Percentiles rank a stretch among this genome's conserved stretches.
Evolutionary conservation across 108 stramenopile genomes (phyloP).

Genomic region (Aureococcus anophagefferens): DNA sequence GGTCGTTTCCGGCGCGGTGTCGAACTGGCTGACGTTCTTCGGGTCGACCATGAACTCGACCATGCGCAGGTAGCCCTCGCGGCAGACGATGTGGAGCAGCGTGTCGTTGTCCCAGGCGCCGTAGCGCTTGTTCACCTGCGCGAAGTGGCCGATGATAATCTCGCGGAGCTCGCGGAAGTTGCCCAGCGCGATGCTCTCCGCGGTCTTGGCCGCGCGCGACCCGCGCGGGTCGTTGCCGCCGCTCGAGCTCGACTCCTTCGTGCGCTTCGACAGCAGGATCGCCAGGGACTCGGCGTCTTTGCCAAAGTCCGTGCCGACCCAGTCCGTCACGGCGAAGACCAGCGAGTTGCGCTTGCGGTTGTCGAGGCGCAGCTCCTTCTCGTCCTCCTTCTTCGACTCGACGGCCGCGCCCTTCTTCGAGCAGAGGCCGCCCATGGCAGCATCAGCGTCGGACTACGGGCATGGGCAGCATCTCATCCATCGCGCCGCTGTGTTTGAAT

Average conservation of each 20-base stretch:
- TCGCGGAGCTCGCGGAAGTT: slow-evolving; percentile 29
- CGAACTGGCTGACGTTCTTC: slow-evolving; percentile 22
- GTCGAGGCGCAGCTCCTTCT: too few relatives aligned
- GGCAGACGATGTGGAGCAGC: slow-evolving; percentile 35
- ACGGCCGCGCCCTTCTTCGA: too few relatives aligned
- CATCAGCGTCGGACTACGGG: too few relatives aligned
- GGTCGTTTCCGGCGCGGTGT: too few relatives aligned
- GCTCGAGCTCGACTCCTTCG: too few relatives aligned
- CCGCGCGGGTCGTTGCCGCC: not conserved
- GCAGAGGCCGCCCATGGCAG: too few relatives aligned
- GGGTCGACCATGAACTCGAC: slow-evolving; percentile 37
- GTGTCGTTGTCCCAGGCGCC: slow-evolving; percentile 1
- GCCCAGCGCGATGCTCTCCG: slow-evolving; percentile 22
- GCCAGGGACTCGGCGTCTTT: not conserved
- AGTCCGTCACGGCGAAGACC: not conserved
- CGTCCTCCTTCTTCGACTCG: too few relatives aligned
- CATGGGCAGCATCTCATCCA: too few relatives aligned
- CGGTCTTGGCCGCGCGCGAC: slow-evolving; percentile 9
- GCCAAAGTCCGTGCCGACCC: not conserved
- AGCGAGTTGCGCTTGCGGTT: not conserved
- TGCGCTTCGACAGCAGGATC: not conserved
- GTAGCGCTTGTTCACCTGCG: slow-evolving; percentile 26
- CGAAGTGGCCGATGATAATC: slow-evolving; percentile 27
- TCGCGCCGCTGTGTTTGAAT: too few relatives aligned
- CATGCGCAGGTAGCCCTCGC: slow-evolving; percentile 33